phyloP scores from a whole-genome alignment of 257 asterid genomes.

The Solanum chmielewskii region DNA sequence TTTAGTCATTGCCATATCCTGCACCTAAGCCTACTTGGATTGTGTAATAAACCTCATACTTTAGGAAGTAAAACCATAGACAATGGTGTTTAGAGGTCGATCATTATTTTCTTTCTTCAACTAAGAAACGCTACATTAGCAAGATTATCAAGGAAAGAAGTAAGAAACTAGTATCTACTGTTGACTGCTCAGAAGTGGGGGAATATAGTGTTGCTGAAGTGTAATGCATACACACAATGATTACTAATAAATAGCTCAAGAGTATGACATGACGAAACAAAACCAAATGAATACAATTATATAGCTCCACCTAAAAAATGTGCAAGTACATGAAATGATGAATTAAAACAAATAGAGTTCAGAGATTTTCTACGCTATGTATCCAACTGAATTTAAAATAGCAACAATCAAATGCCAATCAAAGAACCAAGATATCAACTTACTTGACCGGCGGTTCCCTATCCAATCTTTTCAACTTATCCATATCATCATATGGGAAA shows the following conservation, averaged over 20 bases:
- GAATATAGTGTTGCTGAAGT: neutral
- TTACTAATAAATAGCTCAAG: neutral
- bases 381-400: neutral
- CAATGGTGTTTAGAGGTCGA: neutral
- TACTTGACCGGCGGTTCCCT: slow-evolving; percentile 90
- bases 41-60: neutral
- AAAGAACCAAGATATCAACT: slow-evolving; percentile 8
- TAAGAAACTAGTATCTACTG: neutral
- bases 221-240: neutral
- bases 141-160: neutral
- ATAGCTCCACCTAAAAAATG: neutral
- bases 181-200: neutral
- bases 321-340: neutral
- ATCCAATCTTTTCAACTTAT: slow-evolving; percentile 59
- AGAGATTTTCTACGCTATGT: neutral
- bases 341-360: neutral
- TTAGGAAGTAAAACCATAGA: neutral
- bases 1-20: neutral
- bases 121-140: neutral
- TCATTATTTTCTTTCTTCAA: neutral
- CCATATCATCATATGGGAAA: slow-evolving; percentile 86
- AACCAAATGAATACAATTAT: neutral
- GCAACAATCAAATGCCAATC: neutral
- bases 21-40: neutral
- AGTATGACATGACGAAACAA: neutral